These are phyloP conservation scores for Graphilbum fragrans DNA, from an alignment of 2,329 filamentous ascomycete species.

Conservation along the genomic window DNA sequence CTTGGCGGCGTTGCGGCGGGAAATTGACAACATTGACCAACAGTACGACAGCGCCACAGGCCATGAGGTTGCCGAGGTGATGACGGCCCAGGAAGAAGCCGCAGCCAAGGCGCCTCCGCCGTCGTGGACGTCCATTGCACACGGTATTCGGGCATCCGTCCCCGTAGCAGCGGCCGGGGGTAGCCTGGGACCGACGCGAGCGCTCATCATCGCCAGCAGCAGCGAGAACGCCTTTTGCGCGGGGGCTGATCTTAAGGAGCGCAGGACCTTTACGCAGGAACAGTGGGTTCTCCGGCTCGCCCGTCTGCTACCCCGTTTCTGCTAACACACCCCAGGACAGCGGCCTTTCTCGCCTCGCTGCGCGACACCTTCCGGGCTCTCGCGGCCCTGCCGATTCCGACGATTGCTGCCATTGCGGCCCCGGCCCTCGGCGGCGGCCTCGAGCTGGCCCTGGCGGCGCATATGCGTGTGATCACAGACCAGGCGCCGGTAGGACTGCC, in stretches of 20 bases:
- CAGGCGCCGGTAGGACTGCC: conserved; percentile 72
- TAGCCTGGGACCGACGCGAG: conserved; percentile 48
- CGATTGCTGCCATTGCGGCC: conserved; percentile 77
- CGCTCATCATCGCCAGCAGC: conserved; percentile 72
- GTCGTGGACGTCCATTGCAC: no score
- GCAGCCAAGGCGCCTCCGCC: no score
- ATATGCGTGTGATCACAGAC: conserved; percentile 77
- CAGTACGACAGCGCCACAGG: conserved; percentile 43
- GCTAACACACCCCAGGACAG: conserved; percentile 44
- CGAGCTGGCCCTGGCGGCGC: conserved; percentile 80
- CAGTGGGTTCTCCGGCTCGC: conserved; percentile 48
- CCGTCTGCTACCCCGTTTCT: not conserved
- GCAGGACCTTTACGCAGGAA: conserved; percentile 60
- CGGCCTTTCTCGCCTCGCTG: conserved; percentile 64
- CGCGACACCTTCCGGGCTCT: conserved; percentile 65
- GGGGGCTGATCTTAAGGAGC: conserved; percentile 87
- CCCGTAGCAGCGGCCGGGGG: conserved; percentile 20
- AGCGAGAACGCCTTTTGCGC: conserved; percentile 86
- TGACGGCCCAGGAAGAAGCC: conserved; percentile 7
- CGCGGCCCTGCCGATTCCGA: conserved; percentile 69
- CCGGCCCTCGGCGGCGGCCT: conserved; percentile 85
- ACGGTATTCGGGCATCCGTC: no score
- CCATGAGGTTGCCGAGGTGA: conserved; percentile 35
- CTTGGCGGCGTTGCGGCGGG: conserved; percentile 55
- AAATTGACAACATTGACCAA: conserved; percentile 59